Conservation (phyloP, 495 filamentous ascomycete genomes). For the Hypoxylon fuscum region DNA sequence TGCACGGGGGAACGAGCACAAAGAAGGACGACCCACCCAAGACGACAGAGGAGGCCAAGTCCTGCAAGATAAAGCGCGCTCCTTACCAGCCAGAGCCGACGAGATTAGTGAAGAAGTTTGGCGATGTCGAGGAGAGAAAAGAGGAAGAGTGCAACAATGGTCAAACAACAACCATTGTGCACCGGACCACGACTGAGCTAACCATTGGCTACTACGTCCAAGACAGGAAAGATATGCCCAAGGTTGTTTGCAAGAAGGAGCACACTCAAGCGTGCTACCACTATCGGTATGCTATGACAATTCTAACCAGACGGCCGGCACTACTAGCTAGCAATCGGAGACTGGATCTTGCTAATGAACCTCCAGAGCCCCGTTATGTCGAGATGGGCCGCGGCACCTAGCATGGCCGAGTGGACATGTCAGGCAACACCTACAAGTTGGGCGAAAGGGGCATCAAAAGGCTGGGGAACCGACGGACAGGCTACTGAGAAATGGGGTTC, state of each 20-base stretch:
- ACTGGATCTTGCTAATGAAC: background rate
- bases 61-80: background rate
- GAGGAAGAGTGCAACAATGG: conserved; percentile 4
- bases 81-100: background rate
- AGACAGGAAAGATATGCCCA: conserved; percentile 1
- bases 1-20: background rate
- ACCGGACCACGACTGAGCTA: background rate
- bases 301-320: background rate
- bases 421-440: background rate
- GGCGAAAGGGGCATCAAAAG: background rate
- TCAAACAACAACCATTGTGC: background rate
- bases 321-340: no score
- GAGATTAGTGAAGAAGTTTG: conserved; percentile 2
- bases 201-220: conserved; percentile 1
- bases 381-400: background rate
- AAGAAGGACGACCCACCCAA: background rate
- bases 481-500: background rate
- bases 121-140: background rate
- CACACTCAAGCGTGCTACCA: conserved; percentile 3
- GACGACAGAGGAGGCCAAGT: background rate
- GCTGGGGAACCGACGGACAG: background rate
- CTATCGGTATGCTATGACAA: background rate
- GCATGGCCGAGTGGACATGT: conserved; percentile 1
- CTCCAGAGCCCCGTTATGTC: conserved; percentile 1
- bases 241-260: conserved; percentile 1